Conservation (phyloP, 371 early-diverging fungal genomes). For the Actinomucor elegans region DNA sequence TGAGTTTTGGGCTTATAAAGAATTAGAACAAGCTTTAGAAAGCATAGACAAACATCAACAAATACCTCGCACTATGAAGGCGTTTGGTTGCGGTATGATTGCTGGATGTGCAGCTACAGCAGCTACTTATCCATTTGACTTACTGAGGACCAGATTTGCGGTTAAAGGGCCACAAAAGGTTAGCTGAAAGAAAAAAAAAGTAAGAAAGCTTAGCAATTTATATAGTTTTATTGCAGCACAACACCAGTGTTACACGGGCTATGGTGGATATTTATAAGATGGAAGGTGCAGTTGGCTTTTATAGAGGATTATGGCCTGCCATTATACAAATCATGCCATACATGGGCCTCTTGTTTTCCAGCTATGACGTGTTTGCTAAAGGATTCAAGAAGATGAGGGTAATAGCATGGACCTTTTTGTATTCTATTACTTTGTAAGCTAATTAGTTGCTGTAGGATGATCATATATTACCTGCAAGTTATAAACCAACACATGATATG, state of each 20-base stretch:
- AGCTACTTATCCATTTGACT: constrained; percentile 90
- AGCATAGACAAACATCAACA: constrained; percentile 12
- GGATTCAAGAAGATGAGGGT: constrained; percentile 42
- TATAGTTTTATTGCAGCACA: constrained; percentile 46
- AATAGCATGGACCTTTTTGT: too few relatives aligned
- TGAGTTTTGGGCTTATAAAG: constrained; percentile 81
- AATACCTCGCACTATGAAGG: constrained; percentile 43
- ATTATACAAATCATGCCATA: constrained; percentile 90
- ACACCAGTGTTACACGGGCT: constrained; percentile 65
- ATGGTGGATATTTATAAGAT: constrained; percentile 56
- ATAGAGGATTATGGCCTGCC: constrained; percentile 82
- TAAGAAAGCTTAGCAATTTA: neutral
- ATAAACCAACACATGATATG: constrained; percentile 60
- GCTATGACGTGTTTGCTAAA: constrained; percentile 65
- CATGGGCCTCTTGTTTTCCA: constrained; percentile 85
- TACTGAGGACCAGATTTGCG: constrained; percentile 91
- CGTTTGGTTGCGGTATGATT: constrained; percentile 70
- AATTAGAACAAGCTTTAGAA: constrained; percentile 35
- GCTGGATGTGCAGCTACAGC: constrained; percentile 82
- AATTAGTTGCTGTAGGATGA: too few relatives aligned
- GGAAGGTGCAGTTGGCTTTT: constrained; percentile 86
- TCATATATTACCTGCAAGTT: constrained; percentile 16
- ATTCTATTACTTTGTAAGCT: too few relatives aligned
- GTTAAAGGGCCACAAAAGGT: constrained; percentile 60
- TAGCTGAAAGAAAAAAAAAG: too few relatives aligned